phyloP scores from a whole-genome alignment of 2,329 filamentous ascomycete species.

The Fusarium equiseti region DNA sequence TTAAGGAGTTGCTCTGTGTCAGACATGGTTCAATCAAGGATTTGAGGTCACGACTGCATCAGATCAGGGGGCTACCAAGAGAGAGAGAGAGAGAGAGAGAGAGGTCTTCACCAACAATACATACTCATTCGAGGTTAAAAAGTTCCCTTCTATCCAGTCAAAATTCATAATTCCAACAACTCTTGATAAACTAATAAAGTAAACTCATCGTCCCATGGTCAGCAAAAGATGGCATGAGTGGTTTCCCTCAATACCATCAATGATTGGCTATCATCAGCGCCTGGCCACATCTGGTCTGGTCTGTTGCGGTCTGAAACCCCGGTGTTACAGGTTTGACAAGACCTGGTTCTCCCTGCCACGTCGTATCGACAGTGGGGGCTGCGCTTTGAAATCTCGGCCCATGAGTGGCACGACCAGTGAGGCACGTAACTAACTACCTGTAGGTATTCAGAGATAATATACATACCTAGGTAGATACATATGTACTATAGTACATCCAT shows the following conservation, averaged over 20 bases:
- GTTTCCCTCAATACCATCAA: constrained; percentile 1
- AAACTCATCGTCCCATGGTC: constrained; percentile 6
- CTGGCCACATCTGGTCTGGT: constrained; percentile 21
- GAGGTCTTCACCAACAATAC: not conserved
- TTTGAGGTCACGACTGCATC: not conserved
- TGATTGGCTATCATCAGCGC: constrained; percentile 25
- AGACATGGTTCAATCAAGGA: constrained; percentile 21
- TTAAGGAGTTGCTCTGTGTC: constrained; percentile 36
- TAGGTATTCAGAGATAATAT: constrained; percentile 1
- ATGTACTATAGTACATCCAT: not conserved
- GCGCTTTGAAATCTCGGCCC: constrained; percentile 13
- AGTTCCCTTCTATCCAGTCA: not conserved
- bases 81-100: not conserved
- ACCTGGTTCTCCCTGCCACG: constrained; percentile 35
- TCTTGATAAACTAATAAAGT: not conserved
- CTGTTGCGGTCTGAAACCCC: constrained; percentile 40
- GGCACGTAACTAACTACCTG: constrained; percentile 1
- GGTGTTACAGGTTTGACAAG: constrained; percentile 46
- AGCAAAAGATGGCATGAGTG: constrained; percentile 16
- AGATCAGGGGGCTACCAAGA: not conserved
- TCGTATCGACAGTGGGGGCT: constrained; percentile 32
- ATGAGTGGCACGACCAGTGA: constrained; percentile 19
- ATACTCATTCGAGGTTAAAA: not conserved
- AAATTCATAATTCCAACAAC: not conserved
- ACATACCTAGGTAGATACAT: too few relatives aligned